Evolutionary conservation across 2,329 filamentous ascomycete species (phyloP).

Genomic region (Colletotrichum musicola): DNA sequence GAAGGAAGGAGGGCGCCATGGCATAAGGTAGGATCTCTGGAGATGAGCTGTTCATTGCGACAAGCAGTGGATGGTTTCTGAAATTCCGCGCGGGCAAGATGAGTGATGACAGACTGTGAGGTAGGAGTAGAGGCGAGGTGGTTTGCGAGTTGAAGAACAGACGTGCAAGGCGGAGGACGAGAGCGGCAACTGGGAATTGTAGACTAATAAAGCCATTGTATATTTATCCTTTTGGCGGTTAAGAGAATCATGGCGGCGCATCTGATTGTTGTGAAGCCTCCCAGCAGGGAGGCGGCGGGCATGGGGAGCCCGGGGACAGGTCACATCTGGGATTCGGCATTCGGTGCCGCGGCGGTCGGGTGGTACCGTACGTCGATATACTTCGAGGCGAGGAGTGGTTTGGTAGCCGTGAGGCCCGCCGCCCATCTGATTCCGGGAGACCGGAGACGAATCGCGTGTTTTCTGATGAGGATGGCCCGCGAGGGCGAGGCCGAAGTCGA

Average conservation of each 20-base stretch:
- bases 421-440: conserved; percentile 21
- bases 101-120: conserved; percentile 1
- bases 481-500: conserved; percentile 17
- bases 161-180: conserved; percentile 23
- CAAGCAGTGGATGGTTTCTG: too few relatives aligned
- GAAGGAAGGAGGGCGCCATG: conserved; percentile 17
- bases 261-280: too few relatives aligned
- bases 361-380: background rate
- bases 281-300: background rate
- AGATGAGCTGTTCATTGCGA: conserved; percentile 22
- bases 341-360: conserved; percentile 28
- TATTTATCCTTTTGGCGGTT: conserved; percentile 18
- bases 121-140: conserved; percentile 7
- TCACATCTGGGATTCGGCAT: conserved; percentile 32
- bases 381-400: too few relatives aligned
- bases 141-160: conserved; percentile 10
- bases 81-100: background rate
- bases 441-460: conserved; percentile 30
- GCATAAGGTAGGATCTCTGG: conserved; percentile 15
- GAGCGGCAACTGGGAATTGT: background rate
- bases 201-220: too few relatives aligned
- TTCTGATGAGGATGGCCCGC: background rate
- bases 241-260: conserved; percentile 13
- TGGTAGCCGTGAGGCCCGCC: too few relatives aligned
- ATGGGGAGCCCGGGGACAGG: background rate